These are phyloP conservation scores for Linum trigynum DNA, from an alignment of 345 rosid genomes.

Conservation along the genomic window DNA sequence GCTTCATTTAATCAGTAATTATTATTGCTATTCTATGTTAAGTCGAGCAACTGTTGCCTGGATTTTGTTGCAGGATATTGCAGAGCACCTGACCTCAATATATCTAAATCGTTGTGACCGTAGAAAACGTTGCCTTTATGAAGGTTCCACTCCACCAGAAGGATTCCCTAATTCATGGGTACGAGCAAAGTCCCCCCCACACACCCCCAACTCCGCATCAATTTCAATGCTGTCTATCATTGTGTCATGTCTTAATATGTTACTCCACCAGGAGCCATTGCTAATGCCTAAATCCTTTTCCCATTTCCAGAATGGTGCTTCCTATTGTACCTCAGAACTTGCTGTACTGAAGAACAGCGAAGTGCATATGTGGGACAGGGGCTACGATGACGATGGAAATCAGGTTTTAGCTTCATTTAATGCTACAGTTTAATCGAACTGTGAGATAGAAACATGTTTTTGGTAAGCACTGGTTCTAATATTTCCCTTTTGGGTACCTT, in stretches of 20 bases:
- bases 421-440: background rate
- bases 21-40: conserved; percentile 6
- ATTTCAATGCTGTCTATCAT: background rate
- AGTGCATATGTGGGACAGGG: conserved; percentile 82
- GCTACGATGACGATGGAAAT: conserved; percentile 64
- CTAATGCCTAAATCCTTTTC: background rate
- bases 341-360: conserved; percentile 71
- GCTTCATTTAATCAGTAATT: no score
- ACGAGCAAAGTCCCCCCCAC: conserved; percentile 10
- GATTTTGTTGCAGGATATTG: conserved; percentile 46
- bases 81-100: conserved; percentile 70
- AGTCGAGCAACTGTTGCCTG: background rate
- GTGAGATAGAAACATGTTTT: background rate
- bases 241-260: background rate
- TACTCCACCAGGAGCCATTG: background rate
- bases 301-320: conserved; percentile 52
- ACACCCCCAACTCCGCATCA: no score
- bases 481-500: conserved; percentile 1
- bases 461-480: background rate
- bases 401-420: conserved; percentile 39
- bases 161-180: conserved; percentile 92
- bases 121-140: conserved; percentile 73
- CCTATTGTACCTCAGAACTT: conserved; percentile 77
- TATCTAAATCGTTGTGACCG: conserved; percentile 66
- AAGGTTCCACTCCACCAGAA: conserved; percentile 72